These are phyloP conservation scores for Rosa multiflora DNA, from an alignment of 306 rosid species.

Conservation along the genomic window DNA sequence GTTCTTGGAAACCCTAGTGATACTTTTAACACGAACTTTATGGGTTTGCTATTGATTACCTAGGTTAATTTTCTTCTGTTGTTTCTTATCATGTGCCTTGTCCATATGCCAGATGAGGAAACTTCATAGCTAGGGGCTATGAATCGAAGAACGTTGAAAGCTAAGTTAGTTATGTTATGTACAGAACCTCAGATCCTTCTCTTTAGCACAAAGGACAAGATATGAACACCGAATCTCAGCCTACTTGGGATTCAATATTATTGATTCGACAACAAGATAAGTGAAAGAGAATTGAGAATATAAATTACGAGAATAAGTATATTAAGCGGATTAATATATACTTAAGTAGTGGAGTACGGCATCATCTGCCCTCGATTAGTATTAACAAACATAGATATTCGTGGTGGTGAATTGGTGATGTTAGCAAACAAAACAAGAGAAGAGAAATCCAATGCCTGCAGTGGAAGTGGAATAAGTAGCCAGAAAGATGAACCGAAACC, in stretches of 20 bases:
- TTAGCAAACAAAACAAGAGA: conserved; percentile 15
- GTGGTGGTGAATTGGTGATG: conserved; percentile 34
- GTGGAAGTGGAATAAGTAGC: conserved; percentile 7
- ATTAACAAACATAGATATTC: conserved; percentile 23
- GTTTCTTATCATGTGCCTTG: background rate
- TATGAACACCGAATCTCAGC: background rate
- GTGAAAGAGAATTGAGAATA: background rate
- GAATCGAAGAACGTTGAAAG: background rate
- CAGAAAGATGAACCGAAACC: background rate
- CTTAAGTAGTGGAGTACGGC: conserved; percentile 42
- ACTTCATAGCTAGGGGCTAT: background rate
- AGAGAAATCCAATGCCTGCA: conserved; percentile 17
- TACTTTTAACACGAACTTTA: background rate
- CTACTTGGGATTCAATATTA: background rate
- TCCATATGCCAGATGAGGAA: background rate
- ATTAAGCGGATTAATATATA: conserved; percentile 4
- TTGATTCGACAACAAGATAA: conserved; percentile 18
- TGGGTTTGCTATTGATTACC: background rate
- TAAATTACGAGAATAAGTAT: background rate
- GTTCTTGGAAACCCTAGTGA: background rate
- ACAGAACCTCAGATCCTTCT: background rate
- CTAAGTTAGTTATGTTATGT: background rate
- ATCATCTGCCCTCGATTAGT: conserved; percentile 39
- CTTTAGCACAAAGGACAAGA: background rate
- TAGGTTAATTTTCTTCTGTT: background rate